These are phyloP conservation scores for Colletotrichum shisoi DNA, from an alignment of 2,329 filamentous ascomycete species.

Conservation along the genomic window DNA sequence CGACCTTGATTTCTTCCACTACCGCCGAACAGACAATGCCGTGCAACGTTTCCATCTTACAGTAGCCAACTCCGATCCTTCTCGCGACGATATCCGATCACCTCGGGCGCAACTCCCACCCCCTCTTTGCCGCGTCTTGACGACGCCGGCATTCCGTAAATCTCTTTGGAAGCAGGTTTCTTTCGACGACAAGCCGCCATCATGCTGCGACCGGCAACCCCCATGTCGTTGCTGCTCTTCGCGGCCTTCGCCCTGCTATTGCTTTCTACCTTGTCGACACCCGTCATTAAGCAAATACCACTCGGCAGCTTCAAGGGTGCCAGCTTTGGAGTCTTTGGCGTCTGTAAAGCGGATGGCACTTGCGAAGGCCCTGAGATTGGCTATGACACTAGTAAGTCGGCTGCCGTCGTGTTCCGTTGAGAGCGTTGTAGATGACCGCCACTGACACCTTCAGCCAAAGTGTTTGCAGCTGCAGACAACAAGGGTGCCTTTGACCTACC, in stretches of 20 bases:
- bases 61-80: conserved; percentile 14
- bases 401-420: background rate
- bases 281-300: conserved; percentile 84
- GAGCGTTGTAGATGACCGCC: background rate
- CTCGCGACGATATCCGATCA: conserved; percentile 9
- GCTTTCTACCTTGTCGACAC: conserved; percentile 88
- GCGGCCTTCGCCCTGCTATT: conserved; percentile 85
- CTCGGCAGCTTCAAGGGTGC: conserved; percentile 79
- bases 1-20: background rate
- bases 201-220: conserved; percentile 92
- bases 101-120: conserved; percentile 18
- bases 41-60: conserved; percentile 22
- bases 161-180: conserved; percentile 50
- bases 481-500: conserved; percentile 65
- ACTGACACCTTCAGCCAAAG: conserved; percentile 20
- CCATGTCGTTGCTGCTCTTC: conserved; percentile 84
- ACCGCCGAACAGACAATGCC: conserved; percentile 25
- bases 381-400: conserved; percentile 78
- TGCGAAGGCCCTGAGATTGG: conserved; percentile 83
- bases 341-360: conserved; percentile 67
- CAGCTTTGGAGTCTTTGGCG: conserved; percentile 93
- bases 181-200: conserved; percentile 49
- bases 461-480: conserved; percentile 41
- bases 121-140: conserved; percentile 54
- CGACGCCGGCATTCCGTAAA: conserved; percentile 50